A percentile compares a stretch with the other conserved stretches of the same genome.
phyloP scores from a whole-genome alignment of 1,139 yeast genomes.

The Protomyces macrosporus region DNA sequence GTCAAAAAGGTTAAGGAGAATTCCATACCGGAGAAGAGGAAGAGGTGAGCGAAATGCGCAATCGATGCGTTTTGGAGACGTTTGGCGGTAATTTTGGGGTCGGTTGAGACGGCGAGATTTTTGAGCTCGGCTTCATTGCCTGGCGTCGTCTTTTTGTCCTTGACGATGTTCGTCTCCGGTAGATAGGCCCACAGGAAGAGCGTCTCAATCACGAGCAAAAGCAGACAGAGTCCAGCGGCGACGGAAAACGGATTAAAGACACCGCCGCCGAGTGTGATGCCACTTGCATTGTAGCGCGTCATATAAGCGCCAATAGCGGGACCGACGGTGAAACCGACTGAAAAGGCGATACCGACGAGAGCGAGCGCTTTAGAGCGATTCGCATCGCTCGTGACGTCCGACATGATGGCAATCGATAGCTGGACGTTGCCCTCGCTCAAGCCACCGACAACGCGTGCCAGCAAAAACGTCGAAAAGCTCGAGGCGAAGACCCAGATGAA shows the following conservation, averaged over 20 bases:
- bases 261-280: constrained; percentile 11
- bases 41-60: constrained; percentile 24
- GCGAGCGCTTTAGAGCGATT: constrained; percentile 24
- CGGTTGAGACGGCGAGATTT: not conserved
- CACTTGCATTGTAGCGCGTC: constrained; percentile 24
- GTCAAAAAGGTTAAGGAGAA: constrained; percentile 23
- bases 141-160: not conserved
- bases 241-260: constrained; percentile 23
- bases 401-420: constrained; percentile 25
- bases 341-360: constrained; percentile 26
- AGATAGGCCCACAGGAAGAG: constrained; percentile 8
- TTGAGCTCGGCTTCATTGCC: not conserved
- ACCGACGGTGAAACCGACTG: constrained; percentile 25
- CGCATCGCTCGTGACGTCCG: constrained; percentile 24
- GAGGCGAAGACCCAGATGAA: constrained; percentile 27
- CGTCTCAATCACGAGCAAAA: constrained; percentile 18
- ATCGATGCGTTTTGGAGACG: constrained; percentile 17
- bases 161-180: constrained; percentile 19
- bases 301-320: constrained; percentile 26
- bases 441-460: constrained; percentile 23
- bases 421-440: constrained; percentile 27
- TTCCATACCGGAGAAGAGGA: constrained; percentile 26
- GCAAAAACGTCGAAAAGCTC: constrained; percentile 16
- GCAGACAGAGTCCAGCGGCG: constrained; percentile 17
- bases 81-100: not conserved